A percentile compares a stretch with the other conserved stretches of the same genome.
Evolutionary conservation across 805 yeast genomes (phyloP).

Genomic region (Barnettozyma pratensis): DNA sequence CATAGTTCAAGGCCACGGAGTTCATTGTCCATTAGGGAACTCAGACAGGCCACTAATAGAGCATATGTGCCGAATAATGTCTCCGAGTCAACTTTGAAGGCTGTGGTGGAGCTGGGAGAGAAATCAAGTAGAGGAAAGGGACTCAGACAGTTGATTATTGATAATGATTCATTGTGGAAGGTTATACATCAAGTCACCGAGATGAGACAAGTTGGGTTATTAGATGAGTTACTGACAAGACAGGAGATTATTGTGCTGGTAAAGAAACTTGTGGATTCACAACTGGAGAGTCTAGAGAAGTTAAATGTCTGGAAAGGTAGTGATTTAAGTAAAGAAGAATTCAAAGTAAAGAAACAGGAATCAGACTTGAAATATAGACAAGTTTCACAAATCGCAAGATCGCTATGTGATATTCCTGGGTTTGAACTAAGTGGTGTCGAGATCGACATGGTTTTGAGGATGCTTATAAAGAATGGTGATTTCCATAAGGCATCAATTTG

Average conservation of each 20-base stretch:
- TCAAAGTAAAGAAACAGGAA: background rate
- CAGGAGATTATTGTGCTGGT: conserved; percentile 5
- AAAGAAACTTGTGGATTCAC: background rate
- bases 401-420: background rate
- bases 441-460: background rate
- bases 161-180: conserved; percentile 2
- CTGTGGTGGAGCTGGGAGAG: background rate
- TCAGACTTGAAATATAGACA: background rate
- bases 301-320: background rate
- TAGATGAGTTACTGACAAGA: conserved; percentile 1
- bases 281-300: background rate
- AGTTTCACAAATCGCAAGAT: background rate
- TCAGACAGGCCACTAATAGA: background rate
- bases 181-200: background rate
- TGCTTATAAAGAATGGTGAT: conserved; percentile 2
- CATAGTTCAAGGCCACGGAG: too few relatives aligned
- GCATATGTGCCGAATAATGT: background rate
- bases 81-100: background rate
- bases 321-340: background rate
- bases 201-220: background rate
- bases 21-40: background rate
- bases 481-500: conserved; percentile 7
- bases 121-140: background rate
- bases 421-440: conserved; percentile 4
- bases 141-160: conserved; percentile 1